Evolutionary conservation across 495 filamentous ascomycete species (phyloP).

Genomic region (Podospora australis): DNA sequence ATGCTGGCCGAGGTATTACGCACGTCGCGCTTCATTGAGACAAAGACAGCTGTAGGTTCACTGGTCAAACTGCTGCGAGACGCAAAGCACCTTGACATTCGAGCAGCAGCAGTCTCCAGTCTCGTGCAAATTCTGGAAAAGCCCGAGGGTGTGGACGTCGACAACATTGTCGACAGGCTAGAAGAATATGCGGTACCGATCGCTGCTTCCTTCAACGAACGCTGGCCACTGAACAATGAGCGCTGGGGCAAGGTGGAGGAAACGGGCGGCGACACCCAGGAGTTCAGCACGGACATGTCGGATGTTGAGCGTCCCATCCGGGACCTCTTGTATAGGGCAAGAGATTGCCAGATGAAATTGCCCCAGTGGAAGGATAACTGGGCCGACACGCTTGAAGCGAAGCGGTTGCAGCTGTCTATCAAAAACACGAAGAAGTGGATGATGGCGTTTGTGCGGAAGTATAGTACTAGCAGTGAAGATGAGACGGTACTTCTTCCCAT

Average conservation of each 20-base stretch:
- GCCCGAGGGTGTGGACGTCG: conserved; percentile 3
- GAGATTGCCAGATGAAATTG: background rate
- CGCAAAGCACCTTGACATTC: conserved; percentile 30
- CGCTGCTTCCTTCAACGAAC: conserved; percentile 30
- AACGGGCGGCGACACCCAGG: conserved; percentile 6
- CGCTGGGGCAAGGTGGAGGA: conserved; percentile 26
- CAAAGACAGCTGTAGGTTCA: conserved; percentile 18
- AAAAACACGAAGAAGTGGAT: conserved; percentile 23
- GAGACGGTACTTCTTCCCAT: too few species aligned
- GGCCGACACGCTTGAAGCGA: conserved; percentile 11
- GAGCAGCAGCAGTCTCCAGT: conserved; percentile 24
- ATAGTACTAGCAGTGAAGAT: background rate
- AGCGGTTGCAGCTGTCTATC: conserved; percentile 14
- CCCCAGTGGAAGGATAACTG: conserved; percentile 7
- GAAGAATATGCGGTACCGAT: conserved; percentile 24
- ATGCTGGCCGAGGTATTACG: conserved; percentile 33
- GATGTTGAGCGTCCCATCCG: background rate
- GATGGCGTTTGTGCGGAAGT: background rate
- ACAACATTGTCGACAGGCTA: conserved; percentile 19
- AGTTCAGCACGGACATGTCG: background rate
- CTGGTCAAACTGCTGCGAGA: conserved; percentile 24
- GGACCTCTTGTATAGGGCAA: background rate
- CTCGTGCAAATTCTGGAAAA: conserved; percentile 24
- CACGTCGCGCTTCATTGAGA: conserved; percentile 26
- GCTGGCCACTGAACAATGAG: conserved; percentile 14